Conservation (phyloP, 1,139 yeast genomes). For the Lodderomyces jiufengensis region DNA sequence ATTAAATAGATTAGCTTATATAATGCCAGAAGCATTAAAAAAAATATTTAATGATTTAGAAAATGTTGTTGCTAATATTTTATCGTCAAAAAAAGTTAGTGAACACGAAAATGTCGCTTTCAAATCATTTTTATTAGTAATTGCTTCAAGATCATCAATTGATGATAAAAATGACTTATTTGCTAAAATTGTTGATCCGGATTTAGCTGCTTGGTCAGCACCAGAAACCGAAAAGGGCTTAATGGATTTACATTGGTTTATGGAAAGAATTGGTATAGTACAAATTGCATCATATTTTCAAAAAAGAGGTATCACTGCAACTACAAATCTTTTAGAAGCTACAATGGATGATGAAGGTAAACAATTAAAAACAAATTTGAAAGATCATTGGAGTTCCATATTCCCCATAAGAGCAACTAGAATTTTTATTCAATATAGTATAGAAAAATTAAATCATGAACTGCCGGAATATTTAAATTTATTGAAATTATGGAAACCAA, state of each 20-base stretch:
- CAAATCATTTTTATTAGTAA: constrained; percentile 85
- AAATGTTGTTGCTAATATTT: constrained; percentile 68
- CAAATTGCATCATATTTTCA: constrained; percentile 89
- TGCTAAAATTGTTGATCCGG: constrained; percentile 87
- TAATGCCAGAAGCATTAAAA: constrained; percentile 89
- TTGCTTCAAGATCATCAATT: constrained; percentile 80
- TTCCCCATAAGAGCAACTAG: constrained; percentile 96
- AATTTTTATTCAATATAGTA: constrained; percentile 90
- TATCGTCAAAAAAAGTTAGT: constrained; percentile 67
- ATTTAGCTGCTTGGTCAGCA: constrained; percentile 87
- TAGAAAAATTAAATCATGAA: constrained; percentile 80
- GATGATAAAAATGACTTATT: constrained; percentile 71
- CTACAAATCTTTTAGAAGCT: constrained; percentile 69
- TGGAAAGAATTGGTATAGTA: constrained; percentile 95
- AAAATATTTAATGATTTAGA: constrained; percentile 80
- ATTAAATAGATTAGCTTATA: constrained; percentile 83
- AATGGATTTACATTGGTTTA: constrained; percentile 90
- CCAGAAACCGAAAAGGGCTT: constrained; percentile 88
- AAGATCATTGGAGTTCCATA: constrained; percentile 89
- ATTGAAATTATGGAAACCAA: constrained; percentile 82
- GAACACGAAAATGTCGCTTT: constrained; percentile 93
- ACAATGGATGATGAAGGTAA: constrained; percentile 92
- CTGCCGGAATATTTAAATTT: constrained; percentile 72
- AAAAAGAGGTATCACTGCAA: constrained; percentile 72
- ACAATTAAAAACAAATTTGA: constrained; percentile 66